Evolutionary conservation across 352 stramenopile genomes (phyloP).

Genomic region (Pythium rhizo-oryzae): DNA sequence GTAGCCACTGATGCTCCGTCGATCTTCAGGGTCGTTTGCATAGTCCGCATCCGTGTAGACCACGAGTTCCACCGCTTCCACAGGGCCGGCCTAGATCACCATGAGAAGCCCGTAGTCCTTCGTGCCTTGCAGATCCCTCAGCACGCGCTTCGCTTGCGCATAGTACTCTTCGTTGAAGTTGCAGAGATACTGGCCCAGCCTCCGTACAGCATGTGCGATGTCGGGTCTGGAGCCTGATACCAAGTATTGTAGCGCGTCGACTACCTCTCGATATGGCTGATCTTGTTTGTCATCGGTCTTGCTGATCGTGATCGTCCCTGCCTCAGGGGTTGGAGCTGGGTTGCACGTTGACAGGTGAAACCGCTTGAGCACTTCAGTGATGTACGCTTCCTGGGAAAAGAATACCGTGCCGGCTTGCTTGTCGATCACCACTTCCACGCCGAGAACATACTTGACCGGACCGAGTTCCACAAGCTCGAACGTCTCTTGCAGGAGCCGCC

Average conservation of each 20-base stretch:
- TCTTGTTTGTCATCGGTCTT: not conserved
- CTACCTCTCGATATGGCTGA: slow-evolving; percentile 11
- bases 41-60: slow-evolving; percentile 33
- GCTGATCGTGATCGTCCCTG: not conserved
- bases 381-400: slow-evolving; percentile 20
- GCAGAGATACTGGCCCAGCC: slow-evolving; percentile 18
- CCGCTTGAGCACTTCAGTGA: slow-evolving; percentile 11
- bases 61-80: not conserved
- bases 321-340: slow-evolving; percentile 16
- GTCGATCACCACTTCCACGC: slow-evolving; percentile 21
- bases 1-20: slow-evolving; percentile 32
- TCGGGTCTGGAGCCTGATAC: slow-evolving; percentile 29
- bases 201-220: slow-evolving; percentile 23
- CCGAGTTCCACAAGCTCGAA: slow-evolving; percentile 8
- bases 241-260: slow-evolving; percentile 26
- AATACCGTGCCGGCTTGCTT: not conserved
- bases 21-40: slow-evolving; percentile 26
- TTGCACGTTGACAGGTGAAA: slow-evolving; percentile 15
- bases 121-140: slow-evolving; percentile 15
- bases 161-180: slow-evolving; percentile 7
- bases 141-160: slow-evolving; percentile 13
- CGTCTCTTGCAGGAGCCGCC: not conserved
- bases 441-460: slow-evolving; percentile 19
- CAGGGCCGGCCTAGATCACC: not conserved
- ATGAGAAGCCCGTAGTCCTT: slow-evolving; percentile 2